Evolutionary conservation across 2,329 filamentous ascomycete genomes (phyloP).

Genomic region (Penicillium crustosum): DNA sequence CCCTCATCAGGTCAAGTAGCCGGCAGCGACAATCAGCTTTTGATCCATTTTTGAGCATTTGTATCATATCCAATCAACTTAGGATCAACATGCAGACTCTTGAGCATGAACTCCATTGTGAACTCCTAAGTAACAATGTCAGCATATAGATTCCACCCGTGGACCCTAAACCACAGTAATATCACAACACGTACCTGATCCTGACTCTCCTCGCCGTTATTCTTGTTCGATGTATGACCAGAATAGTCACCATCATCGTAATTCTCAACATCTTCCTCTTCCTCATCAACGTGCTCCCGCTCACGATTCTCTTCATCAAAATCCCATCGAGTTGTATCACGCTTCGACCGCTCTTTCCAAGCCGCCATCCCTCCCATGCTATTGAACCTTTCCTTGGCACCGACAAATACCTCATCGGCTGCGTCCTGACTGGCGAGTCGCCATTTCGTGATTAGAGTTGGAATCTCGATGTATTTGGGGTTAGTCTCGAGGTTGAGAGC

Average conservation of each 20-base stretch:
- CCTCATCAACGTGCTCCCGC: slow-evolving; percentile 36
- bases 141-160: neutral
- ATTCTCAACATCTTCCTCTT: slow-evolving; percentile 24
- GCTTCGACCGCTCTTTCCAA: slow-evolving; percentile 53
- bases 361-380: slow-evolving; percentile 63
- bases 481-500: slow-evolving; percentile 52
- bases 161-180: neutral
- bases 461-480: slow-evolving; percentile 55
- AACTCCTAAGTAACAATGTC: slow-evolving; percentile 52
- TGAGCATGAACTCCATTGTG: slow-evolving; percentile 69
- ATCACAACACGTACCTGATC: slow-evolving; percentile 31
- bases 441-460: slow-evolving; percentile 61
- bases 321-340: slow-evolving; percentile 45
- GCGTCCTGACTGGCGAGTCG: slow-evolving; percentile 58
- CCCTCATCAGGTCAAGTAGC: neutral
- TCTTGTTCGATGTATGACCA: slow-evolving; percentile 13
- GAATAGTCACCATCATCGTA: slow-evolving; percentile 42
- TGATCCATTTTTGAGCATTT: slow-evolving; percentile 56
- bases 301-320: slow-evolving; percentile 39
- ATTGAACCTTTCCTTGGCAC: slow-evolving; percentile 60
- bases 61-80: slow-evolving; percentile 64
- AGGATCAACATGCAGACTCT: slow-evolving; percentile 62
- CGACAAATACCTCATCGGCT: slow-evolving; percentile 66
- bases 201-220: slow-evolving; percentile 38
- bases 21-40: neutral